phyloP scores from a whole-genome alignment of 73 alveolate genomes.

The Breviolum minutum region DNA sequence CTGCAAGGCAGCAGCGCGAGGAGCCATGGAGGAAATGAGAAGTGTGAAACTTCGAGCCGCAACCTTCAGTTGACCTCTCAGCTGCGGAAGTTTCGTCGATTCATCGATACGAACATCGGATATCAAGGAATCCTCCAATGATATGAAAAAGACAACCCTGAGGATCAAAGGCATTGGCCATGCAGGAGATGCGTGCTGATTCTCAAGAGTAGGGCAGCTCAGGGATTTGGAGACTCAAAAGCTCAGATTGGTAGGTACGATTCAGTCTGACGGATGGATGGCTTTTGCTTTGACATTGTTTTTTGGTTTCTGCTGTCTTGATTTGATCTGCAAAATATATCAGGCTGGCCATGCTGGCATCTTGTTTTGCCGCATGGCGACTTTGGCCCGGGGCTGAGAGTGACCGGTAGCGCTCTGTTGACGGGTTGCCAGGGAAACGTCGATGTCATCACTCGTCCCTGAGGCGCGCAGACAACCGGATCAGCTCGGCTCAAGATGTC shows the following conservation, averaged over 20 bases:
- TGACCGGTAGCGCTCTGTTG: not conserved
- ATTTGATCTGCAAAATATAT: no score
- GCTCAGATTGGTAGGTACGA: no score
- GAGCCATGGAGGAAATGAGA: slow-evolving; percentile 18
- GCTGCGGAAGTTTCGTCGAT: not conserved
- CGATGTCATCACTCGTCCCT: not conserved
- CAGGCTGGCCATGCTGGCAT: slow-evolving; percentile 41
- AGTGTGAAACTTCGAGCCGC: not conserved
- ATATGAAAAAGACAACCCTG: not conserved
- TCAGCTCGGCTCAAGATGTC: slow-evolving; percentile 7
- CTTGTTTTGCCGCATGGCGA: slow-evolving; percentile 52
- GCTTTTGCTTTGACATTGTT: not conserved
- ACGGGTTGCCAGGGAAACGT: not conserved
- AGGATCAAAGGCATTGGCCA: slow-evolving; percentile 46
- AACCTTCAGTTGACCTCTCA: no score
- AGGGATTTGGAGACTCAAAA: not conserved
- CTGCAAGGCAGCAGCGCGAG: slow-evolving; percentile 36
- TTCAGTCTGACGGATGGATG: no score
- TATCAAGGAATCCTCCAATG: not conserved
- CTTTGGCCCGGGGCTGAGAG: not conserved
- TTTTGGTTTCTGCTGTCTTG: not conserved
- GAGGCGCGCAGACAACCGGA: slow-evolving; percentile 35
- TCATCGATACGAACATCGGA: not conserved
- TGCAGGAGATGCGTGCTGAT: slow-evolving; percentile 56
- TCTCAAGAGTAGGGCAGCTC: slow-evolving; percentile 26